Conservation (phyloP, 345 rosid species). For the Moringa oleifera region DNA sequence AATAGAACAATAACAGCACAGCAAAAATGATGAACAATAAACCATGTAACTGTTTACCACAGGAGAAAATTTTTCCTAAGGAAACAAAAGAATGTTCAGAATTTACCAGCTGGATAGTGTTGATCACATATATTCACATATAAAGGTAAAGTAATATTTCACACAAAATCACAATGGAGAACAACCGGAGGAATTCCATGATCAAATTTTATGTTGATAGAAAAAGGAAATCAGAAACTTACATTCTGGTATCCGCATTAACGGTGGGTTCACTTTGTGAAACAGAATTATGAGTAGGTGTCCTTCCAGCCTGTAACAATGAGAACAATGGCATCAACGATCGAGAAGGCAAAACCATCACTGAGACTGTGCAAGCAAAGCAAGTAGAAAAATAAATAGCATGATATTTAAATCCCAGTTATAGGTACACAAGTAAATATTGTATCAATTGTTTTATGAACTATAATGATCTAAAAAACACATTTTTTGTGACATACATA, state of each 20-base stretch:
- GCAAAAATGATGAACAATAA: too few species aligned
- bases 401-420: background rate
- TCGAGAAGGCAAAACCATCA: background rate
- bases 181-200: background rate
- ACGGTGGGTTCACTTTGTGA: slow-evolving; percentile 20
- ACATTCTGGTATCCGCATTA: slow-evolving; percentile 41
- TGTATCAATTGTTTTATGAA: background rate
- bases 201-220: slow-evolving; percentile 1
- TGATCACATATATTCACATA: background rate
- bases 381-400: slow-evolving; percentile 4
- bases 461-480: background rate
- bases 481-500: slow-evolving; percentile 17
- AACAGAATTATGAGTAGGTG: slow-evolving; percentile 11
- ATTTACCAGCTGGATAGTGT: background rate
- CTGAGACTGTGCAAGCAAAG: background rate
- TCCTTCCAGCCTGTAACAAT: slow-evolving; percentile 18
- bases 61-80: too few species aligned
- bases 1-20: background rate
- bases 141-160: background rate
- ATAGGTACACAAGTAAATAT: background rate
- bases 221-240: background rate
- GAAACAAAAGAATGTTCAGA: background rate
- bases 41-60: background rate
- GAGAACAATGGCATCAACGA: too few species aligned
- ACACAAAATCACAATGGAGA: too few species aligned